Conservation (phyloP, 208 protist genomes). For the Leishmania guyanensis region DNA sequence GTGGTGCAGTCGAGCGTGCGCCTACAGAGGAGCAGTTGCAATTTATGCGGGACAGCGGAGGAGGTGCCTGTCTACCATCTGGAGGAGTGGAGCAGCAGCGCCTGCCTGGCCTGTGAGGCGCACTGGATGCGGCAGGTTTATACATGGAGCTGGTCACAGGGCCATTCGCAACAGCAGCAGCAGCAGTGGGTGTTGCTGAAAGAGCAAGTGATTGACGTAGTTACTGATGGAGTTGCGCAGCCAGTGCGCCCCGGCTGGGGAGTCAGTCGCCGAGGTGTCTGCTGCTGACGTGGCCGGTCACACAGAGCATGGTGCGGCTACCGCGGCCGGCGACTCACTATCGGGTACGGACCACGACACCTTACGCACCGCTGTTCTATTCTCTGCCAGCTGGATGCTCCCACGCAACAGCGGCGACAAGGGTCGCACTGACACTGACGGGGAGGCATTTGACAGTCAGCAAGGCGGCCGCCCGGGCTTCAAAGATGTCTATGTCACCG, state of each 20-base stretch:
- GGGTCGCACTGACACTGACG: background rate
- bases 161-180: background rate
- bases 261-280: background rate
- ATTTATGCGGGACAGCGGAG: slow-evolving; percentile 52
- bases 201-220: slow-evolving; percentile 51
- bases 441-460: background rate
- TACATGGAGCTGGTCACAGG: background rate
- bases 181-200: slow-evolving; percentile 69
- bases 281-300: background rate
- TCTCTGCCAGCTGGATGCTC: slow-evolving; percentile 16
- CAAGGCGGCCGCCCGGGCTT: slow-evolving; percentile 13
- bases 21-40: slow-evolving; percentile 68
- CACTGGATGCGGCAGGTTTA: slow-evolving; percentile 25
- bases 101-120: slow-evolving; percentile 30
- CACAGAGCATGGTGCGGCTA: background rate
- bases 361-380: slow-evolving; percentile 9
- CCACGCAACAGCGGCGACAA: background rate
- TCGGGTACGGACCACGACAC: background rate
- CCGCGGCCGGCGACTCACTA: background rate
- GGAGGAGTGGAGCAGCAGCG: slow-evolving; percentile 57
- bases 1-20: slow-evolving; percentile 58
- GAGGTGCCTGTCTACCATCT: slow-evolving; percentile 43
- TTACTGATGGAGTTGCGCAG: slow-evolving; percentile 45
- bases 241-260: background rate
- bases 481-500: slow-evolving; percentile 64